These are phyloP conservation scores for Lolium multiflorum DNA, from an alignment of 176 grass and related monocot species.

Conservation along the genomic window DNA sequence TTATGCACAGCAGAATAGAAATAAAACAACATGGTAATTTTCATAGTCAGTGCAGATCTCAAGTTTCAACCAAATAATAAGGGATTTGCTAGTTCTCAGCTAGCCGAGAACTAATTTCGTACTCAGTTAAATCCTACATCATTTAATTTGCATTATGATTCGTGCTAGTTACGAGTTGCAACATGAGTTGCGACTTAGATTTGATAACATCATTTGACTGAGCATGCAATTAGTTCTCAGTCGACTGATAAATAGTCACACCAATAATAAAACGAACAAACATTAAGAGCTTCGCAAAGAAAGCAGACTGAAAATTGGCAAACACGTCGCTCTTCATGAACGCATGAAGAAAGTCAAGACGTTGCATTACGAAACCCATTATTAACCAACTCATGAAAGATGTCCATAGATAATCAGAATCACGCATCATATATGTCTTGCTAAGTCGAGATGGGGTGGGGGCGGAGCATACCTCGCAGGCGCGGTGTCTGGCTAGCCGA, in stretches of 20 bases:
- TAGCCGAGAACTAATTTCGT: too few relatives aligned
- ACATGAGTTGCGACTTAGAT: too few relatives aligned
- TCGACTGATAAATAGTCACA: too few relatives aligned
- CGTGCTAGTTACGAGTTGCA: too few relatives aligned
- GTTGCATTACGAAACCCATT: neutral
- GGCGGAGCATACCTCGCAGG: neutral
- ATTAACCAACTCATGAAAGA: neutral
- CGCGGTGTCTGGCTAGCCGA: neutral
- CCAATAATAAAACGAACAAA: too few relatives aligned
- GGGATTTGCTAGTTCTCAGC: too few relatives aligned
- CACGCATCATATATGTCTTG: too few relatives aligned
- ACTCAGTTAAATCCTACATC: too few relatives aligned
- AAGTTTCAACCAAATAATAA: neutral
- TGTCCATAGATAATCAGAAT: neutral
- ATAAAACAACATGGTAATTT: neutral
- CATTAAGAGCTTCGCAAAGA: neutral
- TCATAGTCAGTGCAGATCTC: neutral
- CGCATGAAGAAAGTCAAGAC: neutral
- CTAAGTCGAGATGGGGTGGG: too few relatives aligned
- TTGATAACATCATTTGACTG: too few relatives aligned
- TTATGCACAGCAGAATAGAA: neutral
- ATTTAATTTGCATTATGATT: too few relatives aligned
- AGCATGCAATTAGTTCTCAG: too few relatives aligned
- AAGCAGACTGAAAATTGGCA: neutral
- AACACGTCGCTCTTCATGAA: neutral